A percentile compares a stretch with the other conserved stretches of the same genome.
Evolutionary conservation across 805 yeast genomes (phyloP).

Genomic region (Candida ponderosae): DNA sequence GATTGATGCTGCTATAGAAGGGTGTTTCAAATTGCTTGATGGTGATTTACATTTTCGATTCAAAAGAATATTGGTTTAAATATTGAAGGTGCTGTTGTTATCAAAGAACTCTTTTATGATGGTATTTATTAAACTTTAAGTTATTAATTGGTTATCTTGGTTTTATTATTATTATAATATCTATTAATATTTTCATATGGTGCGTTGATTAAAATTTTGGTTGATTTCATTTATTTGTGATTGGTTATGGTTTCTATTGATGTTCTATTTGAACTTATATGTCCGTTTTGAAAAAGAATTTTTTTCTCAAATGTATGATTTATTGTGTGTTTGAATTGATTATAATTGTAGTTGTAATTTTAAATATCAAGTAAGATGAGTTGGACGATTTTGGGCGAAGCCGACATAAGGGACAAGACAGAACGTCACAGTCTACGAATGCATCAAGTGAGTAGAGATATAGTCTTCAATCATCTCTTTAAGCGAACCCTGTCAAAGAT

Average conservation of each 20-base stretch:
- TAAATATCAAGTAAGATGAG: no score
- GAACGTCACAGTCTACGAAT: no score
- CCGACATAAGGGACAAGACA: no score
- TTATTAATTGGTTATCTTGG: background rate
- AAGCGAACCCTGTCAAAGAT: no score
- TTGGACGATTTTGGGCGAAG: no score
- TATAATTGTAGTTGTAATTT: no score
- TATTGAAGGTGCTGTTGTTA: background rate
- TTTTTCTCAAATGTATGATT: background rate
- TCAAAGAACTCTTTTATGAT: no score
- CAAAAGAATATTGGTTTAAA: no score
- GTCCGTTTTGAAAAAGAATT: background rate
- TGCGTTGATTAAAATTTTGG: slow-evolving; percentile 3
- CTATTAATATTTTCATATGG: slow-evolving; percentile 5
- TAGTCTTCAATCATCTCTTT: no score
- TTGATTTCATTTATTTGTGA: background rate
- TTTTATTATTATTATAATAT: background rate
- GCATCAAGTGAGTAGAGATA: no score
- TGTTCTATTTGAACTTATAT: background rate
- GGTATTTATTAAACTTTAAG: no score
- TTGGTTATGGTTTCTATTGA: background rate
- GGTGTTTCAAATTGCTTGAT: background rate
- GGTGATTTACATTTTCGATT: no score
- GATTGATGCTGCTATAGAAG: background rate
- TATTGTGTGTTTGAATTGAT: background rate